Evolutionary conservation across 495 filamentous ascomycete species (phyloP), one percentile per base, ranked within the genome.

Genomic region (Hypoxylon fragiforme): DNA sequence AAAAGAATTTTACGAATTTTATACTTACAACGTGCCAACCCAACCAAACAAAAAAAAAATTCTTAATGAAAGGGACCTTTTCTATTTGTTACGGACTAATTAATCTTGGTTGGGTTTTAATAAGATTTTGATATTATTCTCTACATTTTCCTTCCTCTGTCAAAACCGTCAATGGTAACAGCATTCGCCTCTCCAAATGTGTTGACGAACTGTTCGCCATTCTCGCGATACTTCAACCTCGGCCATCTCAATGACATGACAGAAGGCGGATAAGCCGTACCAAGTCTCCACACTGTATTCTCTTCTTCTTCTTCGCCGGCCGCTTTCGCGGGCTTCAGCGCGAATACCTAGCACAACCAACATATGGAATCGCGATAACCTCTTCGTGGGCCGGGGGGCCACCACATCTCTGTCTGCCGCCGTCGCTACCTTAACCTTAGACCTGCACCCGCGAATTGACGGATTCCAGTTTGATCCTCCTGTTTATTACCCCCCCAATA

Each of bases 271-370:
- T 47, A 39, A 51, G 21, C 45, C 3, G 69, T 36, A 67, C 37
- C 64, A 63, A 44, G 3, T 58, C 62, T 67, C 57, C 71, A 78
- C 63, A 60, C 74, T 76, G 73, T 75, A 67, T 76, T 63, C 69
- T 61, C 65, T 63, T 61, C 65, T 63, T 54, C 36, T 57, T 22
- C 37, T 63, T 41, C 57, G 49, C 50, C 69, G 60, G 65, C 73
- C 78, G 71, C 77, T 70, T 44, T 71, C 67, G 76, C 79, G 77
- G 76, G 75, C 74, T 64, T 69, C 73, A 65, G 69, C 72, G 67
- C 69, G 72, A 73, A 80, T 80, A 79, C 73, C 70, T 55, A 66
- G 53, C 66, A 75, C 69, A 63, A 54, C 47, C 57, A 52, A 56
- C 46, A 42, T 15, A 81, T 81, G 80, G 72, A 66, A 38, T 44